Conservation (phyloP, 371 early-diverging fungal species). For the Mucor mucedo region DNA sequence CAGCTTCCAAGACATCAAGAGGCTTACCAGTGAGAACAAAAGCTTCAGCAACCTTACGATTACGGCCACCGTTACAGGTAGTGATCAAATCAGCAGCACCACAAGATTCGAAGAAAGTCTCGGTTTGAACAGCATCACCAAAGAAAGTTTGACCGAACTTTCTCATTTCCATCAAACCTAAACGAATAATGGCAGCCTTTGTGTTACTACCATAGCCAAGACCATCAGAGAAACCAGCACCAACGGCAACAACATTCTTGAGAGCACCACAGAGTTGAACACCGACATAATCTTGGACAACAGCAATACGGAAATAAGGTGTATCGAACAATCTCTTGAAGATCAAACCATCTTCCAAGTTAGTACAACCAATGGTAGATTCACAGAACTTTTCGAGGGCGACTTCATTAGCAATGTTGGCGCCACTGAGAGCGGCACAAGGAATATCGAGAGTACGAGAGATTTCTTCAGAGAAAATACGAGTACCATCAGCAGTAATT, state of each 20-base stretch:
- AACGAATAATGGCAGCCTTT: conserved; percentile 96
- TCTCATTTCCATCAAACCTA: conserved; percentile 96
- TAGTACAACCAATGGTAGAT: conserved; percentile 88
- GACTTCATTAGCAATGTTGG: conserved; percentile 98
- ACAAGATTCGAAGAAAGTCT: conserved; percentile 96
- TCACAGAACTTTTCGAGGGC: conserved; percentile 95
- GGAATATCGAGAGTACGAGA: conserved; percentile 74
- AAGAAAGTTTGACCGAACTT: conserved; percentile 88
- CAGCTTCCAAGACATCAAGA: conserved; percentile 84
- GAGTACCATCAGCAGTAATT: conserved; percentile 68
- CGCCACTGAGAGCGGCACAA: conserved; percentile 90
- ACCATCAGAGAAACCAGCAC: conserved; percentile 96
- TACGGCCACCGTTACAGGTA: conserved; percentile 94
- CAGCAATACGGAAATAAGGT: conserved; percentile 84
- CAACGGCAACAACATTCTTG: conserved; percentile 99
- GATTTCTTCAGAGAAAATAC: conserved; percentile 86
- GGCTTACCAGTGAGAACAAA: conserved; percentile 83
- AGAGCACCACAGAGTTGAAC: conserved; percentile 98
- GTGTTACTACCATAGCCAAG: conserved; percentile 91
- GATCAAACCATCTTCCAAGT: conserved; percentile 71
- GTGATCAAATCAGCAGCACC: conserved; percentile 92
- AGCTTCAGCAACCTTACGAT: conserved; percentile 90
- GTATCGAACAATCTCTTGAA: conserved; percentile 88
- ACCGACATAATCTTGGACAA: conserved; percentile 86
- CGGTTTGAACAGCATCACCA: conserved; percentile 63